Conservation (phyloP, 108 stramenopile species). For the Fistulifera solaris region DNA sequence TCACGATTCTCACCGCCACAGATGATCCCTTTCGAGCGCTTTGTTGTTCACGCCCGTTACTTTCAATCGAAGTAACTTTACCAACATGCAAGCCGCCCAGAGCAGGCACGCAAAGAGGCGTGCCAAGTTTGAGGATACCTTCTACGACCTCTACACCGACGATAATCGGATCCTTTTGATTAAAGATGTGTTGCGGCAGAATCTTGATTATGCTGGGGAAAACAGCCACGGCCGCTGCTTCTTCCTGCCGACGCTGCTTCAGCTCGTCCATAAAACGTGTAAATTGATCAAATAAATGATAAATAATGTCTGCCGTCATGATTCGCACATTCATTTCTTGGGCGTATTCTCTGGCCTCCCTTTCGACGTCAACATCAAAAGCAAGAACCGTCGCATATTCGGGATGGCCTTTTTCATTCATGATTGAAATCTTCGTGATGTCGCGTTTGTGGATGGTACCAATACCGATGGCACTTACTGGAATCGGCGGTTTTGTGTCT, state of each 20-base stretch:
- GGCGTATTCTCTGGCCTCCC: slow-evolving; percentile 87
- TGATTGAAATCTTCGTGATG: slow-evolving; percentile 95
- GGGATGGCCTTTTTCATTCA: slow-evolving; percentile 93
- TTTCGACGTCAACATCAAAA: slow-evolving; percentile 94
- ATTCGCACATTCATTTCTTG: slow-evolving; percentile 88
- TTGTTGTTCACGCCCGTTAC: slow-evolving; percentile 83
- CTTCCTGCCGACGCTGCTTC: slow-evolving; percentile 65
- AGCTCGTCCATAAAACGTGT: slow-evolving; percentile 86
- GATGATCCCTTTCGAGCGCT: slow-evolving; percentile 83
- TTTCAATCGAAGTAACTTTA: slow-evolving; percentile 92
- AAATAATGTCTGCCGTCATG: slow-evolving; percentile 99
- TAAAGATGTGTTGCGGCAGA: slow-evolving; percentile 95
- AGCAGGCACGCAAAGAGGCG: slow-evolving; percentile 92
- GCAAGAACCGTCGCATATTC: slow-evolving; percentile 96
- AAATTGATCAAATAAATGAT: slow-evolving; percentile 98
- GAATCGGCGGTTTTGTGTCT: slow-evolving; percentile 96
- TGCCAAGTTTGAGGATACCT: slow-evolving; percentile 95
- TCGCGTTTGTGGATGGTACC: slow-evolving; percentile 97
- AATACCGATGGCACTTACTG: slow-evolving; percentile 92
- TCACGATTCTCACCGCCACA: slow-evolving; percentile 91
- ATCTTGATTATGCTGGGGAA: slow-evolving; percentile 92
- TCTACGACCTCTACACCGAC: slow-evolving; percentile 93
- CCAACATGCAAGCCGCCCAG: slow-evolving; percentile 87
- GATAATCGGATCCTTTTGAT: slow-evolving; percentile 98
- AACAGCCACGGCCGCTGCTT: slow-evolving; percentile 68